Percentiles rank a stretch among this genome's conserved stretches.
These are phyloP conservation scores for Thermochaetoides thermophila DNA, from an alignment of 495 filamentous ascomycete species.

Conservation along the genomic window DNA sequence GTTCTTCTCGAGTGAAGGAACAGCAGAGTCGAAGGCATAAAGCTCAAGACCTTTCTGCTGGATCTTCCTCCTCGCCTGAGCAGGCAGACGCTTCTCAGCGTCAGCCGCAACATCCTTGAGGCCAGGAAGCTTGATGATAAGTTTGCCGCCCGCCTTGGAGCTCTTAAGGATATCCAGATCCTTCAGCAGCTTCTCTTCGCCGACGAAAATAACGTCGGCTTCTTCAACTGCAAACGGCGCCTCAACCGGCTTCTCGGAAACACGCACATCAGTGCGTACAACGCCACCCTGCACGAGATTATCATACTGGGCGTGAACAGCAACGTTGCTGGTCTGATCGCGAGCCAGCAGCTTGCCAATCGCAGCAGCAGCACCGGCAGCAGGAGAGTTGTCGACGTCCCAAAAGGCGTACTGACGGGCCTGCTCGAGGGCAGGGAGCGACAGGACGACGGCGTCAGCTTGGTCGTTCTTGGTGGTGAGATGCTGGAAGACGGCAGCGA, in stretches of 20 bases:
- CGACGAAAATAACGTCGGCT: constrained; percentile 67
- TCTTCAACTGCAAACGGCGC: constrained; percentile 64
- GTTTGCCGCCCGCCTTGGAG: constrained; percentile 52
- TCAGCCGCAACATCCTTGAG: constrained; percentile 81
- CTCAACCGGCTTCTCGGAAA: constrained; percentile 66
- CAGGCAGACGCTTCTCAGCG: constrained; percentile 72
- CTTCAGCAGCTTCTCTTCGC: constrained; percentile 61
- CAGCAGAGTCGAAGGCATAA: constrained; percentile 55
- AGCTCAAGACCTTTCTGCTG: constrained; percentile 52
- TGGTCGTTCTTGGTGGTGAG: constrained; percentile 47
- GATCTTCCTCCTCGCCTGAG: constrained; percentile 48
- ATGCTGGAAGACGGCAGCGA: constrained; percentile 38
- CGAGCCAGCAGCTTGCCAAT: constrained; percentile 59
- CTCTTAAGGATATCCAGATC: constrained; percentile 57
- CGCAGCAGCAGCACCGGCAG: constrained; percentile 45
- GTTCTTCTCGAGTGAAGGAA: constrained; percentile 46
- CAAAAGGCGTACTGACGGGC: constrained; percentile 85
- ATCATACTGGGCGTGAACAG: constrained; percentile 59
- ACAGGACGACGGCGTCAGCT: constrained; percentile 36
- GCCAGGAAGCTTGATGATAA: constrained; percentile 62
- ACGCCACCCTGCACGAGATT: constrained; percentile 79
- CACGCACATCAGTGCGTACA: constrained; percentile 72
- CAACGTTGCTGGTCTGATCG: constrained; percentile 64
- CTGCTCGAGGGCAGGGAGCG: constrained; percentile 21
- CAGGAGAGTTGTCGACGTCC: constrained; percentile 67